Evolutionary conservation across 352 stramenopile genomes (phyloP), one percentile per base, ranked within the genome.

Genomic region (Aphanomyces euteiches): DNA sequence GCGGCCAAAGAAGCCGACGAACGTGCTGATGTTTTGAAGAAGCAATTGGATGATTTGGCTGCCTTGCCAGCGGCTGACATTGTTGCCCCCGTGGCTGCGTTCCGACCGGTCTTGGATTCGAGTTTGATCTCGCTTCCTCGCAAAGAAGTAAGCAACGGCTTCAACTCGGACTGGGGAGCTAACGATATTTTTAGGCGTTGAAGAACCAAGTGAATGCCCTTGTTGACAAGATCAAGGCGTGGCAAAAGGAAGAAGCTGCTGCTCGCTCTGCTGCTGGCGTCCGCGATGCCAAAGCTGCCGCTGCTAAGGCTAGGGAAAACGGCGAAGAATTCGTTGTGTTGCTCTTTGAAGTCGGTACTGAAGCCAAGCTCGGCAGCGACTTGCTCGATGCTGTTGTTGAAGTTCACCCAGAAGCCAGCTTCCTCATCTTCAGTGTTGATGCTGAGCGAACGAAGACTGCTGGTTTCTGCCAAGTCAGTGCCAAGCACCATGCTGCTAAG

Each of bases 321-420:
- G 76, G 75, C 8, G 71, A 83, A 53, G 82, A 93, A 47, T 83
- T 91, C 50, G 71, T 98, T 5, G 84, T 98, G 0, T 75, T 98
- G 54, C 92, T 95, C 71, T 83, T 98, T 12, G 90, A 97, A 67
- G 93, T 98, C 56, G 93, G 88, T 60, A 96, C 90, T 43, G 91
- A 98, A 78, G 92, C 90, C 13, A 99, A 98, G 79, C 80, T 98
- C 69, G 93, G 89, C 45, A 90, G 96, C 67, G 95, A 97, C 72
- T 91, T 99, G 73, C 85, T 97, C 39, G 97, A 99, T 75, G 85
- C 95, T 41, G 96, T 98, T 72, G 78, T 67, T 41, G 76, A 79
- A 19, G 75, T 88, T 40, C 77, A 92, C 50, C 87, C 88, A 7
- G 90, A 90, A 15, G 93, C 92, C 17, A 91, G 90, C 70, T 92